These are phyloP conservation scores for Hypholoma fasciculare DNA, from an alignment of 768 basidiomycete species.

Conservation along the genomic window DNA sequence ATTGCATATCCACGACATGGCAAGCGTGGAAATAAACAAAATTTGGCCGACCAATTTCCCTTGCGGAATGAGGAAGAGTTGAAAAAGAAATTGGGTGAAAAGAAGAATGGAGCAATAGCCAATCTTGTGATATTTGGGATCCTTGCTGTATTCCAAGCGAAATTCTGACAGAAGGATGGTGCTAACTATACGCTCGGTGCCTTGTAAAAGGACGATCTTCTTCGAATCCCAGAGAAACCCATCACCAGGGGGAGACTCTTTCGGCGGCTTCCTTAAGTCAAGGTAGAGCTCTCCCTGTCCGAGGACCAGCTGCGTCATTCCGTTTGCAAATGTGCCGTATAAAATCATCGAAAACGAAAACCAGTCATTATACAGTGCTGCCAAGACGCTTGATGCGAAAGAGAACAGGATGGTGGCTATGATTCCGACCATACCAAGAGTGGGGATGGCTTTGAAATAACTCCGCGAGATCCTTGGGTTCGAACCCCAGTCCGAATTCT, in stretches of 20 bases:
- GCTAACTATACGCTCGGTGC: constrained; percentile 9
- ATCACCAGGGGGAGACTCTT: constrained; percentile 8
- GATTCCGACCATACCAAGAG: background rate
- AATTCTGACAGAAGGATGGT: constrained; percentile 6
- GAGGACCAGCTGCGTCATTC: constrained; percentile 3
- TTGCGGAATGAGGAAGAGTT: constrained; percentile 15
- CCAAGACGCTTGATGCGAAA: background rate
- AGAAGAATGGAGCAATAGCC: constrained; percentile 12
- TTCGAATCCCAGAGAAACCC: constrained; percentile 6
- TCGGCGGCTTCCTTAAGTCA: background rate
- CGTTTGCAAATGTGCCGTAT: constrained; percentile 8
- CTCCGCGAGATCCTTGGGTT: background rate
- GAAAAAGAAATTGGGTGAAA: constrained; percentile 10
- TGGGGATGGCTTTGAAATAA: background rate
- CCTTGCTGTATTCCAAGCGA: constrained; percentile 4
- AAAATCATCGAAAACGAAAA: constrained; percentile 12
- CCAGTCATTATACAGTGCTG: constrained; percentile 10
- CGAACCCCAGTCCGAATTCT: background rate
- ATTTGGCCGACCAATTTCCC: constrained; percentile 13
- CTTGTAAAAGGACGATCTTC: constrained; percentile 9
- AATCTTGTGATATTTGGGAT: constrained; percentile 9
- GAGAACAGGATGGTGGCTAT: background rate
- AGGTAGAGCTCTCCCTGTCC: constrained; percentile 8
- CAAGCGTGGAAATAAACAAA: constrained; percentile 11
- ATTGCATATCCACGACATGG: constrained; percentile 15